A percentile compares a stretch with the other conserved stretches of the same genome.
Conservation (phyloP, 2,329 filamentous ascomycete genomes). For the Penicillium sp. region DNA sequence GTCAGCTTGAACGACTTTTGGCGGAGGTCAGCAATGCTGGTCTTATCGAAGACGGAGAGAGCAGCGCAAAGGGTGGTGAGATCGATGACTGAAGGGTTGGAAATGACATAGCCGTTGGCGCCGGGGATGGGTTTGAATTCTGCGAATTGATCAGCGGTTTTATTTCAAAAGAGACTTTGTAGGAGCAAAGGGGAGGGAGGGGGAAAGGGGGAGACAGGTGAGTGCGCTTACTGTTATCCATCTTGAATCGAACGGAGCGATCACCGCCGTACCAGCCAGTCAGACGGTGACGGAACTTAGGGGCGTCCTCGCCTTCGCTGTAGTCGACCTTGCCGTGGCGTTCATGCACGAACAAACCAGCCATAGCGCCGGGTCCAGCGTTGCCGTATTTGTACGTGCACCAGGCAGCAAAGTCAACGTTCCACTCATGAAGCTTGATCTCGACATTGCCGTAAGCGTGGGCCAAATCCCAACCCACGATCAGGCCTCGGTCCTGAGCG, state of each 20-base stretch:
- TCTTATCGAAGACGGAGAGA: conserved; percentile 66
- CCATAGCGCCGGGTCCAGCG: conserved; percentile 72
- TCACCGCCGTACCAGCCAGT: conserved; percentile 81
- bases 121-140: conserved; percentile 69
- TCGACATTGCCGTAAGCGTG: conserved; percentile 79
- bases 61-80: conserved; percentile 65
- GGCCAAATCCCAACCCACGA: conserved; percentile 79
- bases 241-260: conserved; percentile 67
- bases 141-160: conserved; percentile 16
- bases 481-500: conserved; percentile 62
- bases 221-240: conserved; percentile 56
- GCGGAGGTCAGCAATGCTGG: conserved; percentile 60
- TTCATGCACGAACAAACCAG: conserved; percentile 72
- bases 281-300: conserved; percentile 59
- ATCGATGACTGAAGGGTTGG: conserved; percentile 73
- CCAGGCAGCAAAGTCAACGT: conserved; percentile 85
- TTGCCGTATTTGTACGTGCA: conserved; percentile 95
- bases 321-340: conserved; percentile 51
- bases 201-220: too few relatives aligned
- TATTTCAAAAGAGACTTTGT: background rate
- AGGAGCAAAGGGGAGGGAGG: background rate
- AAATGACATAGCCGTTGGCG: conserved; percentile 72
- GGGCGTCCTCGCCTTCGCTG: conserved; percentile 36
- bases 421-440: conserved; percentile 74
- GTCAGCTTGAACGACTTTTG: conserved; percentile 67